Evolutionary conservation across 345 rosid species (phyloP).

Genomic region (Theobroma cacao): DNA sequence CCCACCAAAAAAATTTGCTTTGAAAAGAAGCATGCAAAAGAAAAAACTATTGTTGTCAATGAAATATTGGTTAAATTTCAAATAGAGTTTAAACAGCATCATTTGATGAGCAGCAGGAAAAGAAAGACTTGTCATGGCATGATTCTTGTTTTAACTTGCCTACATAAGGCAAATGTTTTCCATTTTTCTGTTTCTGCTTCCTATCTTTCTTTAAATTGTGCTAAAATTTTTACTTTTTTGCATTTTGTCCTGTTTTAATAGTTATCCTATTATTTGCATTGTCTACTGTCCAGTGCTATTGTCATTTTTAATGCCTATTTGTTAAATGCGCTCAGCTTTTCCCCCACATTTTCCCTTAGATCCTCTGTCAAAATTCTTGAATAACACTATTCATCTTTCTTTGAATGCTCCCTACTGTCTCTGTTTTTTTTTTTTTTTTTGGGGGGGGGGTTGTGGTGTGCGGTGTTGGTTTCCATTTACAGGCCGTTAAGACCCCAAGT

Average conservation of each 20-base stretch:
- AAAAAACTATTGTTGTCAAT: neutral
- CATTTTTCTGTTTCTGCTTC: neutral
- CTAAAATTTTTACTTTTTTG: neutral
- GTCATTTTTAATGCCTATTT: neutral
- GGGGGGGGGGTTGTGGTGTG: neutral
- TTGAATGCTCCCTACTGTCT: neutral
- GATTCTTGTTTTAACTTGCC: neutral
- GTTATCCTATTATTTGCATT: neutral
- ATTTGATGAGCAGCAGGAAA: neutral
- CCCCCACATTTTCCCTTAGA: neutral
- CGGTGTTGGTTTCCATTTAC: neutral
- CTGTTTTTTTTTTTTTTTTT: neutral
- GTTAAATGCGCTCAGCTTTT: neutral
- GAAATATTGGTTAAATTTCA: neutral
- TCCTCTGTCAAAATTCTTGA: neutral
- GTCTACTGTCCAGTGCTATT: neutral
- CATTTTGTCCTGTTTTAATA: neutral
- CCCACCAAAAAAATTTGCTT: no score
- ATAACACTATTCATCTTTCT: neutral
- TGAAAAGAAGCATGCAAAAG: neutral
- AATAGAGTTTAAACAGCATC: neutral
- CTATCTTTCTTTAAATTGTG: neutral
- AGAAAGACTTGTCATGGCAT: neutral
- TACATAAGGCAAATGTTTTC: neutral
- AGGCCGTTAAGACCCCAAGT: constrained; percentile 65